Base-by-base conservation (phyloP, 2,329 filamentous ascomycete species). In the Pseudogymnoascus verrucosus region DNA sequence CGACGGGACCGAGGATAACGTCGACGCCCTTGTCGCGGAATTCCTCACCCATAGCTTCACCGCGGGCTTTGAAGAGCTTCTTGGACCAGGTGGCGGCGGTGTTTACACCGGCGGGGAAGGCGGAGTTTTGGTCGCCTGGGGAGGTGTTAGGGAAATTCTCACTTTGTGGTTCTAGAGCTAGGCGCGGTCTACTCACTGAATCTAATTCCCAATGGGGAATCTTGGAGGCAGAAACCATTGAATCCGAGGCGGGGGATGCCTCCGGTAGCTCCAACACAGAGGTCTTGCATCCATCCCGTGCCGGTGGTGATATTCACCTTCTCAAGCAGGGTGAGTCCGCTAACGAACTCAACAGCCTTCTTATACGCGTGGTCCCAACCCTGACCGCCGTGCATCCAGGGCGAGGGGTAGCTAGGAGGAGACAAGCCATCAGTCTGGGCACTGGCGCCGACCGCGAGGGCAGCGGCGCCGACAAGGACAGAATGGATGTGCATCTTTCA, bases 221-320 rank as follows among this genome's bases (percentile, higher is more conserved):
- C 63, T 65, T 76, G 72, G 69, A 74, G 68, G 63, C 72, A 74
- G 23, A 74, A 51, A 26, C 70, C 68, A 47, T 70, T 63, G n/a
- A 74, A 65, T 3, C 71, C 71, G n/a, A 74, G 66, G n/a, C 72
- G 65, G 34, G 72, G 72, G 64, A 74, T 68, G 10, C 68, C 65
- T 7, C 72, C 72, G 64, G 67, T 67, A 26, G 74, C 67, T 26
- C 72, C 72, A 14, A 74, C 70, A 64, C 71, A 74, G 62, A 70
- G 69, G 44, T 71, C 69, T 61, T 61, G 59, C 34, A 19, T 61
- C 59, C 66, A 71, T 36, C 69, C 70, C 28, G 88, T 86, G 74
- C 93, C 93, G 0, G 93, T 97, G 2, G 93, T 98, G 67, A 99
- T 75, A 75, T 98, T 98, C 76, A 98, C 91, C 76, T 93, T 93